Percentiles rank a stretch among this genome's conserved stretches.
Conservation (phyloP, 179 eudicot species). For the Camellia oleifera region DNA sequence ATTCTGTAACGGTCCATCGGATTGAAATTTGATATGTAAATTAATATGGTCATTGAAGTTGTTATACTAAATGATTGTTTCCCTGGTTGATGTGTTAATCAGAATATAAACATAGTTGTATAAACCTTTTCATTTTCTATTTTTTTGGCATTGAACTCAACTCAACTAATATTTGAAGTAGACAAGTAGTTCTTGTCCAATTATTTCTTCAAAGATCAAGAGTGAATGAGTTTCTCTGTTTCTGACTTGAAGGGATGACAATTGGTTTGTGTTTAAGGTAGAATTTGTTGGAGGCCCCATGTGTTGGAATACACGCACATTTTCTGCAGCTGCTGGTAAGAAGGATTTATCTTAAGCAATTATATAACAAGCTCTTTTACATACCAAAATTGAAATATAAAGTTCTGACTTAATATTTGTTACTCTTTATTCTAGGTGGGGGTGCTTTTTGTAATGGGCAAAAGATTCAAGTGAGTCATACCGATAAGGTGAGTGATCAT, state of each 20-base stretch:
- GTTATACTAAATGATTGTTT: neutral
- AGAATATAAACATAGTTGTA: no score
- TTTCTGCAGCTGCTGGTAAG: constrained; percentile 90
- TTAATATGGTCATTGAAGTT: neutral
- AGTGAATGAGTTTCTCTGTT: neutral
- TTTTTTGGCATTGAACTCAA: neutral
- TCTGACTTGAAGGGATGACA: constrained; percentile 15
- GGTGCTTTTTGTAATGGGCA: constrained; percentile 95
- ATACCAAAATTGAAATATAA: neutral
- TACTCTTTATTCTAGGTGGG: constrained; percentile 52
- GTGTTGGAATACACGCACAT: constrained; percentile 97
- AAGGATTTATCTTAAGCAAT: constrained; percentile 1
- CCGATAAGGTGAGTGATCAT: constrained; percentile 64
- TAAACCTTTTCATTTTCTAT: neutral
- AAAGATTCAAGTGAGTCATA: constrained; percentile 68
- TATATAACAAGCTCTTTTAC: neutral
- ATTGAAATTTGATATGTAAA: constrained; percentile 9
- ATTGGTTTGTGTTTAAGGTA: constrained; percentile 51
- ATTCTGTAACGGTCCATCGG: neutral
- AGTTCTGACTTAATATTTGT: constrained; percentile 5
- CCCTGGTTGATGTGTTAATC: neutral
- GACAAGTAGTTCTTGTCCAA: neutral
- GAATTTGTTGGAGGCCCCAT: constrained; percentile 98
- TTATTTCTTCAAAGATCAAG: neutral
- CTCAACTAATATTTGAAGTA: neutral